Percentiles rank a stretch among this genome's conserved stretches.
phyloP scores from a whole-genome alignment of 805 yeast genomes.

The Wickerhamomyces bovis region DNA sequence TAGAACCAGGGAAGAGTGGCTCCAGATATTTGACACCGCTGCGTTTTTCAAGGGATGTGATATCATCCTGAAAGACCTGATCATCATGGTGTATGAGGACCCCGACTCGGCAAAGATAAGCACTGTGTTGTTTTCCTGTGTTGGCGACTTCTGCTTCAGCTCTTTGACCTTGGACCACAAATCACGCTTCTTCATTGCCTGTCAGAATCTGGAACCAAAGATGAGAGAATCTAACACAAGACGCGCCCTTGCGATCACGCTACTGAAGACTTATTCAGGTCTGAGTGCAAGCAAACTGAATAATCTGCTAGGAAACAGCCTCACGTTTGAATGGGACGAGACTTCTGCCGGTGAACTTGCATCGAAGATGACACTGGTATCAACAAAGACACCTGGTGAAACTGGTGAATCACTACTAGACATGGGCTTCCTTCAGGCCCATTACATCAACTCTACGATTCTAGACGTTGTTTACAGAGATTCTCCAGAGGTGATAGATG shows the following conservation, averaged over 20 bases:
- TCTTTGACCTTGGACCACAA: constrained; percentile 49
- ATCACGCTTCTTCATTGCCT: constrained; percentile 75
- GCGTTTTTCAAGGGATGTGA: constrained; percentile 52
- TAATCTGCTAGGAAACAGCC: constrained; percentile 8
- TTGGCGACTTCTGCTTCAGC: constrained; percentile 58
- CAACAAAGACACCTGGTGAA: constrained; percentile 45
- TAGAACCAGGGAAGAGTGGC: constrained; percentile 32
- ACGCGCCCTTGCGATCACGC: constrained; percentile 69
- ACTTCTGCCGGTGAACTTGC: constrained; percentile 81
- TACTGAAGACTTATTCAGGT: constrained; percentile 59
- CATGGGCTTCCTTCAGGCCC: constrained; percentile 51
- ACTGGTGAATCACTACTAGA: constrained; percentile 53
- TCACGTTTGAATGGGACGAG: constrained; percentile 58
- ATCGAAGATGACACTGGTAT: constrained; percentile 50
- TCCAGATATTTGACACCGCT: constrained; percentile 37
- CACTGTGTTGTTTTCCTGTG: constrained; percentile 51
- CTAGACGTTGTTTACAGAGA: constrained; percentile 74
- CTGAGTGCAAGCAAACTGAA: constrained; percentile 30
- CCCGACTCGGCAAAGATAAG: constrained; percentile 40
- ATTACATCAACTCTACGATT: constrained; percentile 42
- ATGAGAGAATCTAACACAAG: constrained; percentile 55
- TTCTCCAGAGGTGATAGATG: constrained; percentile 43
- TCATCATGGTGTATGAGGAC: constrained; percentile 47
- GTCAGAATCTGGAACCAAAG: constrained; percentile 53
- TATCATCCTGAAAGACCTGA: constrained; percentile 34